Evolutionary conservation across 78 protist genomes (phyloP), one percentile per base, ranked within the genome.

Genomic region (Bodo saltans): DNA sequence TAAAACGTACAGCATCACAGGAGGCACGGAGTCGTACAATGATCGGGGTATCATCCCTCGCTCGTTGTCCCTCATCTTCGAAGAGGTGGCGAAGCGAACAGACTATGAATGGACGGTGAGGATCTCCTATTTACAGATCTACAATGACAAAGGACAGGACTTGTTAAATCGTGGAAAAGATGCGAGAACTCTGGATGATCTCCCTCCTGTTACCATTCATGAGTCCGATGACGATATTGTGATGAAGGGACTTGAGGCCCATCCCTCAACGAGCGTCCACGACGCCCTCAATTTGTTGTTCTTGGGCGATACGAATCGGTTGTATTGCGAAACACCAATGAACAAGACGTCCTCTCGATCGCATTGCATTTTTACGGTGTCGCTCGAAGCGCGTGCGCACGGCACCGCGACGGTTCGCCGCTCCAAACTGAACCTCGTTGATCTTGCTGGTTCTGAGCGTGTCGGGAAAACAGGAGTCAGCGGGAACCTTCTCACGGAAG

Each of bases 11-110:
- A 83, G 88, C 28, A 90, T 90, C 53, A 90, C 93, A 0, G 93
- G 93, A 11, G 93, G 93, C 1, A 32, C 92, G 0, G 88, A 86
- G 42, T 21, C 33, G 68, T 91, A 86, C 71, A 81, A 30, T 3
- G 87, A 84, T 1, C 89, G 94, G 11, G 94, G 94, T 53, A 83
- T 91, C 71, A 91, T 91, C 37, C 94, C 94, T 4, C 84, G 94
- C 17, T 0, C 87, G 12, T 34, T 91, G 42, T 32, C 83, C 52
- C 30, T 52, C 60, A 8, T 88, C 38, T 91, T 88, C 70, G 0
- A 53, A 26, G 42, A 78, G 76, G 32, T 72, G 37, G 53, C 53
- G 17, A 39, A 85, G 73, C 68, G 78, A 25, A 47, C 88, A 1
- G 60, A 73, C 74, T 0, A 0, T 26, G 28, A 1, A n/a, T 82